Evolutionary conservation across 2,329 filamentous ascomycete genomes (phyloP).

Genomic region (Dothistroma pini): DNA sequence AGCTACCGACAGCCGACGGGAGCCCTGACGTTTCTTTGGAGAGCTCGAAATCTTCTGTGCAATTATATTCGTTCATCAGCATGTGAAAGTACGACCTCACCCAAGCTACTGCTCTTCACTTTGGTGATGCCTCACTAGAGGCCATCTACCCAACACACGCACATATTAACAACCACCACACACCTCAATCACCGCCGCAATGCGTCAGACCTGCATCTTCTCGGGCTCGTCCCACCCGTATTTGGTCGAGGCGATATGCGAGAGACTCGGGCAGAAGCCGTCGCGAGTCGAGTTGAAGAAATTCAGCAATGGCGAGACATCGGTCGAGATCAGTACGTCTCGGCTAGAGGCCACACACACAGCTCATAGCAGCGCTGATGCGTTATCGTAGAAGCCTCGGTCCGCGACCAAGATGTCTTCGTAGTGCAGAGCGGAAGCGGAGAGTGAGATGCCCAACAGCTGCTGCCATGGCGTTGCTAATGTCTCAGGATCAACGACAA

Average conservation of each 20-base stretch:
- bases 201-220: constrained; percentile 66
- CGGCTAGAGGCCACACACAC: not conserved
- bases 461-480: constrained; percentile 19
- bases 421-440: constrained; percentile 95
- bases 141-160: constrained; percentile 13
- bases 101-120: constrained; percentile 4
- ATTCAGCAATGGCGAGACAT: constrained; percentile 68
- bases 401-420: constrained; percentile 98
- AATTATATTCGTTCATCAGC: constrained; percentile 9
- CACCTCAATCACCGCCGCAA: constrained; percentile 34
- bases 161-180: not conserved
- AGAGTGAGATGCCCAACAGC: constrained; percentile 47
- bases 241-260: constrained; percentile 63
- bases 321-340: constrained; percentile 59
- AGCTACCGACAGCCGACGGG: not conserved
- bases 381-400: constrained; percentile 52
- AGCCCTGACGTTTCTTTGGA: not conserved
- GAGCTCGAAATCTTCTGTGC: not conserved
- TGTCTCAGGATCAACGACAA: constrained; percentile 79
- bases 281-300: constrained; percentile 60
- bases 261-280: constrained; percentile 59
- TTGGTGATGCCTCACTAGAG: constrained; percentile 25
- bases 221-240: constrained; percentile 62
- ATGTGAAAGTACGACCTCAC: constrained; percentile 14
- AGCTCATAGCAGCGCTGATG: constrained; percentile 29